Conservation (phyloP, 192 early-diverging fungal species). For the Cladochytrium replicatum region DNA sequence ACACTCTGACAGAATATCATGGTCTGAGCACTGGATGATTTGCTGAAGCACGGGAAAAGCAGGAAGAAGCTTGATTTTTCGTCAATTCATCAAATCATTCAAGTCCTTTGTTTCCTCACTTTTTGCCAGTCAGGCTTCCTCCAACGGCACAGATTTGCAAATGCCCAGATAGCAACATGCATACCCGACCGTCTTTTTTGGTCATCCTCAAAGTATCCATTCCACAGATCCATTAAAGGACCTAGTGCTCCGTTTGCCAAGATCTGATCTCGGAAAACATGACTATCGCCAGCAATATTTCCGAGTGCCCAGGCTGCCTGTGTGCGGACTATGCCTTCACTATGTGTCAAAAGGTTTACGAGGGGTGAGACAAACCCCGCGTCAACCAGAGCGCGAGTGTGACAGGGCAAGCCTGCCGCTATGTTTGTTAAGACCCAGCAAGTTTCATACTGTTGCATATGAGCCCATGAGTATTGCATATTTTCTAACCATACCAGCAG, state of each 20-base stretch:
- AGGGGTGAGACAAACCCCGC: slow-evolving; percentile 7
- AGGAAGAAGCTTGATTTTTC: slow-evolving; percentile 2
- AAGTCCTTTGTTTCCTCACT: slow-evolving; percentile 1
- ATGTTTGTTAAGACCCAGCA: slow-evolving; percentile 22
- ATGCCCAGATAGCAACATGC: slow-evolving; percentile 20
- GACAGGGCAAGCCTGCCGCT: slow-evolving; percentile 11
- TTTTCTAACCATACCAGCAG: too few relatives aligned
- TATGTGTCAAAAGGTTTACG: slow-evolving; percentile 4
- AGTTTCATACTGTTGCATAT: slow-evolving; percentile 20
- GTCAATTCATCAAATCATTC: neutral
- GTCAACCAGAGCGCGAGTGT: slow-evolving; percentile 18
- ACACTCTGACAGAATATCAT: slow-evolving; percentile 19
- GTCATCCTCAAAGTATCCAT: neutral
- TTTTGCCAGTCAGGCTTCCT: slow-evolving; percentile 15
- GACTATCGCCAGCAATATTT: slow-evolving; percentile 24
- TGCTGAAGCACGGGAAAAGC: slow-evolving; percentile 9
- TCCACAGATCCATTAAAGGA: slow-evolving; percentile 7
- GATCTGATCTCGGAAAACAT: slow-evolving; percentile 8
- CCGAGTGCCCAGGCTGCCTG: slow-evolving; percentile 23
- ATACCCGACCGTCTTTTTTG: slow-evolving; percentile 6
- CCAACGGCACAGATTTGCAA: slow-evolving; percentile 25
- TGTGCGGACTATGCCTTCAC: slow-evolving; percentile 8
- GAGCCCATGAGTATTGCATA: too few relatives aligned
- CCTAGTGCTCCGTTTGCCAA: slow-evolving; percentile 9
- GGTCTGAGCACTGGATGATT: slow-evolving; percentile 8